A percentile compares a stretch with the other conserved stretches of the same genome.
phyloP scores from a whole-genome alignment of 345 rosid species.

The Hibiscus tridactylites region DNA sequence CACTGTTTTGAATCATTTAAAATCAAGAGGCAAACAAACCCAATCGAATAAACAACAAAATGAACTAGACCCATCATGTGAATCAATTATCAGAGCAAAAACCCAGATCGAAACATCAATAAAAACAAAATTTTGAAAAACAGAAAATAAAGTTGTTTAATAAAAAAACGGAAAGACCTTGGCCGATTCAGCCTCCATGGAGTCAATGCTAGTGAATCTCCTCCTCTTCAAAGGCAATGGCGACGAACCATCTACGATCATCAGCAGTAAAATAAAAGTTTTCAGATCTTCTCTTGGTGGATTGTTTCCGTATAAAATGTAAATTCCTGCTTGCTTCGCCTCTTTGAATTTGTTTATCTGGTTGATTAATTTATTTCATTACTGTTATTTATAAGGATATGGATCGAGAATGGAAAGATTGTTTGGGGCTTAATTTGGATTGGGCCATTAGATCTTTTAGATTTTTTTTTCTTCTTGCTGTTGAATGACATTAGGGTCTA shows the following conservation, averaged over 20 bases:
- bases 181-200: constrained; percentile 72
- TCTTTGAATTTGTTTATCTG: neutral
- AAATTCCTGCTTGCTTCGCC: neutral
- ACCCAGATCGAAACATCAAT: constrained; percentile 17
- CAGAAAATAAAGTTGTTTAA: neutral
- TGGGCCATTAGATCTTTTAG: no score
- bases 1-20: neutral
- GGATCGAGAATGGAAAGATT: no score
- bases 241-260: constrained; percentile 45
- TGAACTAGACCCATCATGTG: neutral
- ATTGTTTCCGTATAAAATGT: neutral
- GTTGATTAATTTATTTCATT: neutral
- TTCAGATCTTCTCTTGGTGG: neutral
- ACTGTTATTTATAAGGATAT: no score
- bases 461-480: no score
- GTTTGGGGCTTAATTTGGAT: no score
- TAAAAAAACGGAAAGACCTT: constrained; percentile 29
- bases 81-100: constrained; percentile 2
- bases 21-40: neutral
- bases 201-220: constrained; percentile 38
- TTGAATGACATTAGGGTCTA: no score
- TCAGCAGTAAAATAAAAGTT: constrained; percentile 21
- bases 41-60: neutral
- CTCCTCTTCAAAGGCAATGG: constrained; percentile 56
- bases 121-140: constrained; percentile 2